Evolutionary conservation across 768 basidiomycete genomes (phyloP), one percentile per base, ranked within the genome.

Genomic region (Hortiboletus campestris): DNA sequence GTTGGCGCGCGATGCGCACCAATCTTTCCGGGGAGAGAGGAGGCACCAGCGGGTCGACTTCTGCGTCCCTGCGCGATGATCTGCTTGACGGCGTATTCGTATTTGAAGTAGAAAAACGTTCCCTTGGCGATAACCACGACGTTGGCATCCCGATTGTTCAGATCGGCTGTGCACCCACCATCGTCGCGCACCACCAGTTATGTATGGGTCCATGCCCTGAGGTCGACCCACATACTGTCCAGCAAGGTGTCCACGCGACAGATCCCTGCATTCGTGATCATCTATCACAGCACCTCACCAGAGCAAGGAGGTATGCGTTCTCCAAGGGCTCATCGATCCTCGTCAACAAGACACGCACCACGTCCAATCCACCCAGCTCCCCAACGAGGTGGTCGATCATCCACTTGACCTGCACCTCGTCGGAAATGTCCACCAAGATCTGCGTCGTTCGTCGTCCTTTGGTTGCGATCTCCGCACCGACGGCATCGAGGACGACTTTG

Each of bases 121-220:
- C 60, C 65, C 19, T 56, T 53, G 40, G 51, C 62, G 47, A 53
- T 65, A 12, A 62, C 56, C 9, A 48, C 55, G n/a, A 65, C 52
- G 19, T 56, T 42, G 74, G 64, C 63, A 67, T 78, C 60, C 63
- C 38, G 60, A 29, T 57, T 12, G 5, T 60, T 56, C 19, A 59
- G 22, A 25, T 56, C 31, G 32, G 55, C 61, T 70, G 29, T n/a
- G 11, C 34, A 20, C 2, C 25, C n/a, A 34, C 29, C 20, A 46
- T 38, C 20, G 19, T 44, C 41, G 14, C 4, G 28, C 20, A 34
- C 4, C 31, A 2, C 31, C 29, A 20, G 19, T 29, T 13, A 3
- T 40, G 25, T 25, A 19, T 6, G 11, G 2, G 22, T 47, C 19
- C 20, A 16, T 10, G 7, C 22, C 10, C 12, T 7, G 34, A 49